These are phyloP conservation scores for Coffea eugenioides DNA, from an alignment of 257 asterid species.

Conservation along the genomic window DNA sequence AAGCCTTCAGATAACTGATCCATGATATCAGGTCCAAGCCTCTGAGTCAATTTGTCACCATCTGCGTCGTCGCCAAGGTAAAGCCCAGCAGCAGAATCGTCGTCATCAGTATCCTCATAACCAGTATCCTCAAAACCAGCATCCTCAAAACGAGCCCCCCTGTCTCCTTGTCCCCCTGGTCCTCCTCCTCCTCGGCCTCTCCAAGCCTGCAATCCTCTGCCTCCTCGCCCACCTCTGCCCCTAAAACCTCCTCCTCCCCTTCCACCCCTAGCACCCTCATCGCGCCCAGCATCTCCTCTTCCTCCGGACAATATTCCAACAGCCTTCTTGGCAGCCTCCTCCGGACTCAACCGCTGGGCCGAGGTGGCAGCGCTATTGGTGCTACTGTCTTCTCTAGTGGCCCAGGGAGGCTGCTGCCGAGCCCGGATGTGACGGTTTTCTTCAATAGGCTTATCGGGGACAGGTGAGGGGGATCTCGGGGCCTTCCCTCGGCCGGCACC, in stretches of 20 bases:
- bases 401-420: conserved; percentile 6
- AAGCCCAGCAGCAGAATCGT: conserved; percentile 32
- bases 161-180: conserved; percentile 20
- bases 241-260: conserved; percentile 35
- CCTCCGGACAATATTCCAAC: conserved; percentile 42
- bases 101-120: conserved; percentile 9
- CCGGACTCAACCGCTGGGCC: conserved; percentile 37
- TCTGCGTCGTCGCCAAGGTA: conserved; percentile 51
- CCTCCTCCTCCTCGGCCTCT: conserved; percentile 27
- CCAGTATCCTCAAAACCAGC: conserved; percentile 33
- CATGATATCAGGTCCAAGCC: conserved; percentile 68
- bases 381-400: background rate
- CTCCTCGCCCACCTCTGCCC: conserved; percentile 41
- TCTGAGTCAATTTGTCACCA: conserved; percentile 60
- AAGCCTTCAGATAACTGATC: conserved; percentile 53
- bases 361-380: conserved; percentile 20
- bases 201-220: conserved; percentile 6
- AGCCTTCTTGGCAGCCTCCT: conserved; percentile 56
- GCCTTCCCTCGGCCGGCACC: conserved; percentile 83
- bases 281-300: conserved; percentile 18
- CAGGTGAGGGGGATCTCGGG: conserved; percentile 12
- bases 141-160: conserved; percentile 31
- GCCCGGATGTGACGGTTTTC: conserved; percentile 58
- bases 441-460: conserved; percentile 30
- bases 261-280: conserved; percentile 25